Base-by-base conservation (phyloP, 2,329 filamentous ascomycete species). In the Talaromyces sp. region DNA sequence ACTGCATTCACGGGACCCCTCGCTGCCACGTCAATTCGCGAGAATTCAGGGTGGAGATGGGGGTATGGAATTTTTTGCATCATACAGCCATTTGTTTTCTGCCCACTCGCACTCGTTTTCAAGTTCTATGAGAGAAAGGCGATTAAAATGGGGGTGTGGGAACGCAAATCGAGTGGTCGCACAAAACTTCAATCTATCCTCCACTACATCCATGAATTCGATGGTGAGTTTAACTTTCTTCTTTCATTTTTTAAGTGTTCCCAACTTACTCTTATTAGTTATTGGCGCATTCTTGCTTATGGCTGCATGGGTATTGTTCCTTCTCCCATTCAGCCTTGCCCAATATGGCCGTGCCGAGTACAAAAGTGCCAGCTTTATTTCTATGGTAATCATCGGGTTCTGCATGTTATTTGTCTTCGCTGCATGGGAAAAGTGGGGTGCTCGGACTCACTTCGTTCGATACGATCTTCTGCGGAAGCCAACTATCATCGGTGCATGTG, bases 191-290 rank as follows among this genome's bases (percentile, higher is more conserved):
- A 85, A 61, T 80, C 77, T 1, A 49, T 84, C 24, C 64, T 71
- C 39, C 73, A 82, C 64, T 87, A 87, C 67, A 66, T 77, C 29
- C 73, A 82, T 42, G 82, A 89, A 58, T 86, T 89, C 54, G 87
- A 90, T 64, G 64, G 78, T 79, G 64, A 81, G 36, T 70, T 4
- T 6, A 19, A 39, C 9, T 8, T 20, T 30, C 11, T 20, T 16
- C 2, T 20, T 16, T n/a, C n/a, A n/a, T n/a, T n/a, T n/a, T 3
- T 19, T 2, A 19, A 19, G 13, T 19, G 17, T 29, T 24, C 11
- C 30, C 49, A n/a, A 36, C 41, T 58, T 14, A 58, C 36, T 4
- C n/a, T 3, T 13, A 22, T 27, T 32, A 67, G 65, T 65, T 10
- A 49, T 68, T 22, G 69, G 69, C 13, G 60, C 67, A 16, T 56